These are phyloP conservation scores for Apiotrichum sp. DNA, from an alignment of 1,284 basidiomycete genomes.

Conservation along the genomic window DNA sequence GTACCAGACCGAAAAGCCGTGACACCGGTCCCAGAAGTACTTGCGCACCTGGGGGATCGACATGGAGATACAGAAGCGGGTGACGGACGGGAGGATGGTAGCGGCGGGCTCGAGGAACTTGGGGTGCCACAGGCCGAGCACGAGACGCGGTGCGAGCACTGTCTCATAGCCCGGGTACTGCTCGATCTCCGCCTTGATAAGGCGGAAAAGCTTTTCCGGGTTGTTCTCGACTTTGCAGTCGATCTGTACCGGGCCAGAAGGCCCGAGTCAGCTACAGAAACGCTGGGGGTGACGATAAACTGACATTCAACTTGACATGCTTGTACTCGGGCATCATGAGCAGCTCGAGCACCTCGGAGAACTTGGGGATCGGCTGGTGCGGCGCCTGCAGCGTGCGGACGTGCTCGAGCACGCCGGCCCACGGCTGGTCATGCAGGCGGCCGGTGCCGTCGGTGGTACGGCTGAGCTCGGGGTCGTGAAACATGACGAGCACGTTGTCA, in stretches of 20 bases:
- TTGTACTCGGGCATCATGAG: conserved; percentile 60
- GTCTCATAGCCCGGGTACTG: conserved; percentile 70
- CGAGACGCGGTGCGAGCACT: conserved; percentile 76
- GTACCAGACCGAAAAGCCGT: conserved; percentile 85
- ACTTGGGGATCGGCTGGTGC: conserved; percentile 78
- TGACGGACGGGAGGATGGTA: conserved; percentile 69
- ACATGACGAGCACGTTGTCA: conserved; percentile 88
- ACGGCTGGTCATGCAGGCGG: conserved; percentile 50
- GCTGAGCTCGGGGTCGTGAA: conserved; percentile 72
- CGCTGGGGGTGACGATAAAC: conserved; percentile 65
- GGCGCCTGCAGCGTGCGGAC: conserved; percentile 76
- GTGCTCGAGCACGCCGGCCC: conserved; percentile 52
- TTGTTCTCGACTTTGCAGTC: conserved; percentile 79
- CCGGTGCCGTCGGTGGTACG: conserved; percentile 55
- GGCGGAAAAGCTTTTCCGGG: conserved; percentile 73
- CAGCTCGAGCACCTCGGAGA: conserved; percentile 70
- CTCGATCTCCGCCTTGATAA: conserved; percentile 73
- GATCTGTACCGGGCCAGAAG: conserved; percentile 51
- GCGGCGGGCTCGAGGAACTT: conserved; percentile 76
- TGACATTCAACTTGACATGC: conserved; percentile 74
- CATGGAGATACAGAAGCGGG: conserved; percentile 77
- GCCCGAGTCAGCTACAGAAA: conserved; percentile 60
- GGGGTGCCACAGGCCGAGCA: conserved; percentile 67
- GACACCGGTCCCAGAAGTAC: conserved; percentile 86
- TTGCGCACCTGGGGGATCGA: conserved; percentile 59